Evolutionary conservation across 1,284 basidiomycete species (phyloP), one percentile per base, ranked within the genome.

Genomic region (Veloboletus limbatus): DNA sequence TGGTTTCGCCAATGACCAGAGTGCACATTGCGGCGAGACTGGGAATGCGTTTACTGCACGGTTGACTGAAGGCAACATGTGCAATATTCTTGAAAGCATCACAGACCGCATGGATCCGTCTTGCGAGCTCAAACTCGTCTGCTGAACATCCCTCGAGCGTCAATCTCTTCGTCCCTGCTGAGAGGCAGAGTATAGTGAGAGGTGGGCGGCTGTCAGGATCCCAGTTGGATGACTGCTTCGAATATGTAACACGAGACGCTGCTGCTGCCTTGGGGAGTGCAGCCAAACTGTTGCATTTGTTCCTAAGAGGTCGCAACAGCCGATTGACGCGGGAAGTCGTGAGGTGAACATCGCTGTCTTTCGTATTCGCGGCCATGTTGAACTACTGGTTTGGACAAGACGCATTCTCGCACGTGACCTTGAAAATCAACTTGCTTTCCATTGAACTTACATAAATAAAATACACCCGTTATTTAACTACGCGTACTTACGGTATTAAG

Each of bases 81-180:
- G 75, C 61, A 33, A 82, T 59, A 47, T 79, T 76, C 41, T 66
- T 69, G 61, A 80, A 83, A 35, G 73, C 71, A 51, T 78, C 77
- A 17, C 74, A 67, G 8, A 82, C 69, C 11, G 74, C 75, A 54
- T 78, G 70, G 10, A 81, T 70, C 30, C 66, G 72, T 35, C 69
- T 68, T 10, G 78, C 71, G 27, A 78, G 64, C 40, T 76, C 72
- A 38, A 74, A 57, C 20, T 63, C 69, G 16, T 65, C 68, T 34
- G 65, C 49, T 43, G 62, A 63, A 9, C 65, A 56, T 31, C 68
- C 64, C 31, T 73, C 67, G 2, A 72, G 55, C 40, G 69, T 65
- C 18, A 69, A 53, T 30, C 68, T 68, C 25, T 63, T 67, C 40
- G 66, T 49, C 16, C 54, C 62, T 20, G 68, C 61, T 4, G 73